Conservation (phyloP, 257 asterid species). For the Fraxinus excelsior region DNA sequence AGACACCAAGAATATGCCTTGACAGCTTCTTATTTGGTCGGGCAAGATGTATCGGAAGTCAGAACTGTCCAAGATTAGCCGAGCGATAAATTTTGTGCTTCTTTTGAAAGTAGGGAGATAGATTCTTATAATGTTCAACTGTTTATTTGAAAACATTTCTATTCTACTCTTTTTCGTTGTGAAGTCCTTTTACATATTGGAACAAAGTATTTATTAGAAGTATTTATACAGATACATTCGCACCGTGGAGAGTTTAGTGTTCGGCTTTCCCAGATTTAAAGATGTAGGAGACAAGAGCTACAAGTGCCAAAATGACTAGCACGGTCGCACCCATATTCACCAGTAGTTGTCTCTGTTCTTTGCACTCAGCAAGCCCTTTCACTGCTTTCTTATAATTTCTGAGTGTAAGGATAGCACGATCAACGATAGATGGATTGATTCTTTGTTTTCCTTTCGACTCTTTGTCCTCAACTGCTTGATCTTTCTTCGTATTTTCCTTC, state of each 20-base stretch:
- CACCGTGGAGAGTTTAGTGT: not conserved
- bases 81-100: too few relatives aligned
- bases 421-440: slow-evolving; percentile 9
- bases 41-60: too few relatives aligned
- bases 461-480: not conserved
- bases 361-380: slow-evolving; percentile 38
- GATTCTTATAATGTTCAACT: too few relatives aligned
- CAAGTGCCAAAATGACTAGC: slow-evolving; percentile 65
- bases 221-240: not conserved
- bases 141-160: too few relatives aligned
- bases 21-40: too few relatives aligned
- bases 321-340: slow-evolving; percentile 67
- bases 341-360: slow-evolving; percentile 61
- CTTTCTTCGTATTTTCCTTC: slow-evolving; percentile 19
- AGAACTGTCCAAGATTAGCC: too few relatives aligned
- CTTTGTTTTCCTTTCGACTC: slow-evolving; percentile 27
- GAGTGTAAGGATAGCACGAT: slow-evolving; percentile 9
- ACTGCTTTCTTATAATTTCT: slow-evolving; percentile 38
- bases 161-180: too few relatives aligned
- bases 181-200: too few relatives aligned
- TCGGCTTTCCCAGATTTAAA: slow-evolving; percentile 31
- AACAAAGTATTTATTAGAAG: too few relatives aligned
- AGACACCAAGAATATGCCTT: too few relatives aligned
- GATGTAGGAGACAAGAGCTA: slow-evolving; percentile 50
- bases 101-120: too few relatives aligned